phyloP scores from a whole-genome alignment of 257 asterid genomes.

The Petunia axillaris region DNA sequence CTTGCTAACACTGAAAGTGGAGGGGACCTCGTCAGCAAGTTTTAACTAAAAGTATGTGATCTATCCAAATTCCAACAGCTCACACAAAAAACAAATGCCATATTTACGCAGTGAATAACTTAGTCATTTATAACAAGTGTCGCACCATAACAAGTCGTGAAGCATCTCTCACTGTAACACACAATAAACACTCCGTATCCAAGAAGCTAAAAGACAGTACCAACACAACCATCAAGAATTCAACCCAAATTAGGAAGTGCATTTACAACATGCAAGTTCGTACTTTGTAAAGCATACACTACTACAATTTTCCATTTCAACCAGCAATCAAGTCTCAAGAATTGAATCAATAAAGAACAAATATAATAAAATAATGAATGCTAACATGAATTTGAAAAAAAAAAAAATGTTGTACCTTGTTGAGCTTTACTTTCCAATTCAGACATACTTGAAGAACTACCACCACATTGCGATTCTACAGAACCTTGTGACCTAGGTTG shows the following conservation, averaged over 20 bases:
- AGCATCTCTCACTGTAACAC: neutral
- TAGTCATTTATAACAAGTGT: slow-evolving; percentile 5
- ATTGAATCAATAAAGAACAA: neutral
- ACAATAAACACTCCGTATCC: neutral
- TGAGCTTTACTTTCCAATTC: slow-evolving; percentile 69
- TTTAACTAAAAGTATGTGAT: neutral
- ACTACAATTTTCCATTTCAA: neutral
- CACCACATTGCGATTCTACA: slow-evolving; percentile 74
- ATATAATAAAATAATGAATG: neutral
- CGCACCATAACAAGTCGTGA: neutral
- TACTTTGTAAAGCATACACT: neutral
- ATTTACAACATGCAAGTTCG: too few relatives aligned
- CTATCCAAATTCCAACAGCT: neutral
- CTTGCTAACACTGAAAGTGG: neutral
- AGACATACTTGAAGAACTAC: slow-evolving; percentile 64
- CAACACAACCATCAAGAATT: neutral
- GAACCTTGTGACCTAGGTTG: slow-evolving; percentile 54
- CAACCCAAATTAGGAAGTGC: neutral
- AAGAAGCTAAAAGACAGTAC: neutral
- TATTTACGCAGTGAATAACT: slow-evolving; percentile 1
- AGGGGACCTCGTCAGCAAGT: slow-evolving; percentile 26
- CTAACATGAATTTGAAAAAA: neutral
- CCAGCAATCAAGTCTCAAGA: neutral
- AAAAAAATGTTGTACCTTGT: slow-evolving; percentile 57
- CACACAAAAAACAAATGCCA: neutral